These are phyloP conservation scores for Ceriops decandra DNA, from an alignment of 345 rosid genomes.

Conservation along the genomic window DNA sequence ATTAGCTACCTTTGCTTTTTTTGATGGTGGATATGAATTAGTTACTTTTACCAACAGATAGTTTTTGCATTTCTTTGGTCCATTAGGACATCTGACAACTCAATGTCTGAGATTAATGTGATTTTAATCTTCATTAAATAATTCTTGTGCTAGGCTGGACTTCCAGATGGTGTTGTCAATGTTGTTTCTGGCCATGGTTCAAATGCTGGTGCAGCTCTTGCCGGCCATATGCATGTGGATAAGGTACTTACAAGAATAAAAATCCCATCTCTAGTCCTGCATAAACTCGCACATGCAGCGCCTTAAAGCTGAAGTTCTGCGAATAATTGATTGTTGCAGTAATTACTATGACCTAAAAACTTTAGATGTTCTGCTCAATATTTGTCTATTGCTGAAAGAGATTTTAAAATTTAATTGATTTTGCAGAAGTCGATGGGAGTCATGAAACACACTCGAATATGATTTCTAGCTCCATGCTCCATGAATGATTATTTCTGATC, in stretches of 20 bases:
- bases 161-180: conserved; percentile 86
- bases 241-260: conserved; percentile 46
- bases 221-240: conserved; percentile 87
- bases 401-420: too few relatives aligned
- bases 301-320: not conserved
- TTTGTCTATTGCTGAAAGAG: too few relatives aligned
- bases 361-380: too few relatives aligned
- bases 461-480: too few relatives aligned
- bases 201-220: conserved; percentile 84
- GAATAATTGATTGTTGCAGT: too few relatives aligned
- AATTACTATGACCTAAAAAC: not conserved
- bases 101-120: not conserved
- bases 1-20: too few relatives aligned
- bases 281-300: not conserved
- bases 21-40: too few relatives aligned
- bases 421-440: too few relatives aligned
- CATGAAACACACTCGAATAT: too few relatives aligned
- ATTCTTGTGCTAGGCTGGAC: conserved; percentile 64
- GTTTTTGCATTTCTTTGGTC: not conserved
- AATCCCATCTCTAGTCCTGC: not conserved
- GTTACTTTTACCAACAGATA: too few relatives aligned
- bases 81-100: not conserved
- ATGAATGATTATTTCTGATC: too few relatives aligned
- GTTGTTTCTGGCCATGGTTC: conserved; percentile 85
- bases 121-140: not conserved